Conservation (phyloP, 768 basidiomycete species). For the Mycena amicta region DNA sequence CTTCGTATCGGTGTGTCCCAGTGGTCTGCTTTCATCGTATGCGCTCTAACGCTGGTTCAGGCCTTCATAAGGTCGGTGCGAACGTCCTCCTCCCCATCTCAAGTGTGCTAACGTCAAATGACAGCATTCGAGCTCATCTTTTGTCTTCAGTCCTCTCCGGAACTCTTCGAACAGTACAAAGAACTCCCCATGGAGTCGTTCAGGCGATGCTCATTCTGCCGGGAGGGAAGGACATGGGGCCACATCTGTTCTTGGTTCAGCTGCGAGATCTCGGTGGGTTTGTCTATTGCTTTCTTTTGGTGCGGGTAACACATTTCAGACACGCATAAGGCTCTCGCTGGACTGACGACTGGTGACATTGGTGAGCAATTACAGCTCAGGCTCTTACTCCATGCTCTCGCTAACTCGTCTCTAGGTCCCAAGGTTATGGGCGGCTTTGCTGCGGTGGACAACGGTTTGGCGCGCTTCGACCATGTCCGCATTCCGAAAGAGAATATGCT, state of each 20-base stretch:
- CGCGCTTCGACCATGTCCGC: conserved; percentile 63
- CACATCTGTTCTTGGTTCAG: conserved; percentile 77
- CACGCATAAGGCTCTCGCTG: conserved; percentile 60
- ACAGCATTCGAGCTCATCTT: conserved; percentile 72
- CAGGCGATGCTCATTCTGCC: conserved; percentile 76
- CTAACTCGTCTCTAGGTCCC: too few species aligned
- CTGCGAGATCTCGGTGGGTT: conserved; percentile 61
- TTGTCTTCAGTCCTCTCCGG: conserved; percentile 57
- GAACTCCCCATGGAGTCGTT: conserved; percentile 71
- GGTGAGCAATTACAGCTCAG: too few species aligned
- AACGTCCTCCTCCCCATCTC: too few species aligned
- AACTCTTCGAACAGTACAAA: conserved; percentile 68
- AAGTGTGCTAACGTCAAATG: too few species aligned
- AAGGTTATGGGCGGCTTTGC: conserved; percentile 55
- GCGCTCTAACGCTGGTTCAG: not conserved
- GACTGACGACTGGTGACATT: conserved; percentile 75
- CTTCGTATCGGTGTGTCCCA: conserved; percentile 50
- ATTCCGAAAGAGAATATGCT: conserved; percentile 76
- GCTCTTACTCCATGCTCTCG: too few species aligned
- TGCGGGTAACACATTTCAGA: conserved; percentile 39
- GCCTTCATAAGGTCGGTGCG: conserved; percentile 40
- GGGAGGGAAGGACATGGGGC: conserved; percentile 60
- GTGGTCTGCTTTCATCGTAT: conserved; percentile 1
- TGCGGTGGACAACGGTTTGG: conserved; percentile 69
- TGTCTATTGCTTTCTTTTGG: not conserved